Evolutionary conservation across 345 rosid species (phyloP).

Genomic region (Trapa bicornis): DNA sequence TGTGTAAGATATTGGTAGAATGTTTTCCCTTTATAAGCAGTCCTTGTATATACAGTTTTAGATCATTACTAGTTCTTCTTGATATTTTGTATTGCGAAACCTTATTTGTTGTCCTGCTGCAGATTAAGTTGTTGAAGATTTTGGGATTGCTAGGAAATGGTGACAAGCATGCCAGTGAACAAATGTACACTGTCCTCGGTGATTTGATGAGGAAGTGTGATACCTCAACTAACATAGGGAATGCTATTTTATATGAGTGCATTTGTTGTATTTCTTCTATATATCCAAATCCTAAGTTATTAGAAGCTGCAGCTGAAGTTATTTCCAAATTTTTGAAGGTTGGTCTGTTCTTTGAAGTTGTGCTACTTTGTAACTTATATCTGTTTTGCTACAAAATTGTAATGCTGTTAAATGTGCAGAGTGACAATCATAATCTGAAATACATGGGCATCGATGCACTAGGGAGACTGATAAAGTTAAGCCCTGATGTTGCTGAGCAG

Average conservation of each 20-base stretch:
- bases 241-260: slow-evolving; percentile 81
- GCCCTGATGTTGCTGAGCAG: slow-evolving; percentile 93
- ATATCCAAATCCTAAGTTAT: slow-evolving; percentile 65
- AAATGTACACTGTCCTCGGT: slow-evolving; percentile 83
- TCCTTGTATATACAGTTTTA: neutral
- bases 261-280: slow-evolving; percentile 86
- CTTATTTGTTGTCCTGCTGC: slow-evolving; percentile 12
- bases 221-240: slow-evolving; percentile 79
- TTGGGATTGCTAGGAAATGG: slow-evolving; percentile 88
- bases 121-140: slow-evolving; percentile 90
- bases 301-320: slow-evolving; percentile 82
- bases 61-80: neutral
- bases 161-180: slow-evolving; percentile 90
- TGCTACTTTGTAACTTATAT: neutral
- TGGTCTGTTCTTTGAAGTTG: slow-evolving; percentile 7
- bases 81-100: slow-evolving; percentile 8
- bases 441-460: slow-evolving; percentile 97
- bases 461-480: slow-evolving; percentile 77
- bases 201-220: slow-evolving; percentile 88
- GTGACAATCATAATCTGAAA: slow-evolving; percentile 89
- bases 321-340: slow-evolving; percentile 92
- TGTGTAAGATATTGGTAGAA: neutral
- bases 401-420: slow-evolving; percentile 34
- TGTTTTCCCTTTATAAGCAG: neutral
- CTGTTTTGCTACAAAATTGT: neutral